Base-by-base conservation (phyloP, 2,329 filamentous ascomycete genomes). In the Paramyrothecium sp. region DNA sequence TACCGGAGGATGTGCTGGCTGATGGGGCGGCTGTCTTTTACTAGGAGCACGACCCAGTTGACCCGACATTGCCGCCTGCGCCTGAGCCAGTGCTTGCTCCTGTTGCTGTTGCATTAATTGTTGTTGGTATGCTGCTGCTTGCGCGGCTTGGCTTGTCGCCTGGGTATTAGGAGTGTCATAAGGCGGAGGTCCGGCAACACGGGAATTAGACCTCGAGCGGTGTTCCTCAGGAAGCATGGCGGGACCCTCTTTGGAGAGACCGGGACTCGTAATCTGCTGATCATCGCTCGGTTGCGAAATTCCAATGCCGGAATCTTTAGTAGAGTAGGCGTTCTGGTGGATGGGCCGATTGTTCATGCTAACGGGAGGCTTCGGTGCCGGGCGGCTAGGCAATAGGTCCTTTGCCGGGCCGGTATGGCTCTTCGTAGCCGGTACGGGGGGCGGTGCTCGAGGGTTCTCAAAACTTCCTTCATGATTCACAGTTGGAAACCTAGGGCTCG, bases 371-470 rank as follows among this genome's bases (percentile, higher is more conserved):
- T 90, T 91, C 54, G 93, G 95, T 50, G 94, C 92, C 55, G 92
- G 90, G 59, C 95, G 86, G 67, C 86, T 90, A 53, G 95, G 93
- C 69, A 96, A 82, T 60, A 82, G 71, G 61, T 86, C 84, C 70
- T 84, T 83, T 56, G 74, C 70, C 47, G 78, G 75, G 33, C 77
- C 71, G 49, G 73, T 44, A 19, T 44, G 76, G 58, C 74, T 75
- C 57, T 81, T 76, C 52, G 79, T 80, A 50, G 74, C 73, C 57
- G 94, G 93, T 59, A 97, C 90, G 12, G 94, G 95, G 61, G 95
- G 95, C 44, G 95, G 91, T 19, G 94, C 91, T 69, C 95, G 86
- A 52, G 95, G 95, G 70, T 99, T 98, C 77, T 98, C 95, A 75
- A 98, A 99, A 79, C 92, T 98, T 71, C 91, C 90, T 82, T 92